These are phyloP conservation scores for Phytophthora sansomeana DNA, from an alignment of 352 stramenopile genomes.

Conservation along the genomic window DNA sequence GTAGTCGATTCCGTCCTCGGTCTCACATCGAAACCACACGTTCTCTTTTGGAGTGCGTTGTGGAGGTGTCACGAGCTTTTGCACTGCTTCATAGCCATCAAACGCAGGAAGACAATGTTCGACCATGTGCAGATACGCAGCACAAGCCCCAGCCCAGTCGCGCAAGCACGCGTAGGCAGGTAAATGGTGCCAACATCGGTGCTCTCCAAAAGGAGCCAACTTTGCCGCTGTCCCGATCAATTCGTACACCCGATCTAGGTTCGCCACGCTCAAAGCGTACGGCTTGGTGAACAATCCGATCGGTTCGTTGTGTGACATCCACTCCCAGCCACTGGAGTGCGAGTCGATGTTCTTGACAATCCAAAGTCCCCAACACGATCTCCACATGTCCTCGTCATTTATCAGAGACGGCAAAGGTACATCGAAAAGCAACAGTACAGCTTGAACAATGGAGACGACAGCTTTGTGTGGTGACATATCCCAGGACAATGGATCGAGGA, in stretches of 20 bases:
- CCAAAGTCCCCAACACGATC: conserved; percentile 63
- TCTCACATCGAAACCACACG: conserved; percentile 68
- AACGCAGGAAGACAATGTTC: conserved; percentile 60
- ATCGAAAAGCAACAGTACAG: conserved; percentile 69
- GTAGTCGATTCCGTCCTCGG: conserved; percentile 53
- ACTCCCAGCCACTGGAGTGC: conserved; percentile 71
- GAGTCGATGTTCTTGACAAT: conserved; percentile 84
- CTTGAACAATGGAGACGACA: conserved; percentile 55
- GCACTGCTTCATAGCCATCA: conserved; percentile 47
- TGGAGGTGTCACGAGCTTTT: conserved; percentile 54
- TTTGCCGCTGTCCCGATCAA: conserved; percentile 35
- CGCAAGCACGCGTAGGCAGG: conserved; percentile 57
- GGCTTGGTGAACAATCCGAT: conserved; percentile 77
- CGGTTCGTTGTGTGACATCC: conserved; percentile 68
- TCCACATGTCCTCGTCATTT: conserved; percentile 53
- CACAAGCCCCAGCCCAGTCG: conserved; percentile 57
- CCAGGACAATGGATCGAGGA: conserved; percentile 72
- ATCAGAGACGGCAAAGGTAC: conserved; percentile 26
- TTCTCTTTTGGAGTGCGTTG: conserved; percentile 61
- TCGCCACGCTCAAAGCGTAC: conserved; percentile 52
- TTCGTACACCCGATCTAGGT: conserved; percentile 48
- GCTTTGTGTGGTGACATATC: conserved; percentile 55
- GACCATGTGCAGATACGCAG: conserved; percentile 65
- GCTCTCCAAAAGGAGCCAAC: conserved; percentile 21
- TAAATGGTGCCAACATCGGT: conserved; percentile 68